Evolutionary conservation across 306 rosid genomes (phyloP).

Genomic region (Dryas alaskensis): DNA sequence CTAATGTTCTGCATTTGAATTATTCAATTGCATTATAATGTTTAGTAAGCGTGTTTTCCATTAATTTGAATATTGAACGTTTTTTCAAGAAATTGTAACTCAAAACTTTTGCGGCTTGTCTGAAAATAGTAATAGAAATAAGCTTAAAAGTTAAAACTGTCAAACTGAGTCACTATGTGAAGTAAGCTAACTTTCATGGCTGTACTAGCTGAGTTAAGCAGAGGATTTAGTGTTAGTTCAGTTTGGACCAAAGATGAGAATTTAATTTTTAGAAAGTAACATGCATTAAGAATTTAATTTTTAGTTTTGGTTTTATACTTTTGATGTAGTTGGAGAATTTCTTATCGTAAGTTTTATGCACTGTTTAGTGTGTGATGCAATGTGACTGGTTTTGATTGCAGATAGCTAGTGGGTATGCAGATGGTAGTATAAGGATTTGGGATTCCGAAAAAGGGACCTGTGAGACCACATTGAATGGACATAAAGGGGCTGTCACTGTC

Average conservation of each 20-base stretch:
- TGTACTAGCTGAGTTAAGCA: neutral
- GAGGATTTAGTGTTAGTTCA: neutral
- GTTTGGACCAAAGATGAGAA: neutral
- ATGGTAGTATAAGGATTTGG: slow-evolving; percentile 88
- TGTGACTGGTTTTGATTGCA: slow-evolving; percentile 32
- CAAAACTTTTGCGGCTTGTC: neutral
- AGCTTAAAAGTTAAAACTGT: neutral
- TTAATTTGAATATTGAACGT: neutral
- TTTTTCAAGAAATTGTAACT: neutral
- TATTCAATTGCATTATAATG: neutral
- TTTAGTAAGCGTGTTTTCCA: neutral
- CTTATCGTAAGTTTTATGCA: neutral
- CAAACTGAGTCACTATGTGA: neutral
- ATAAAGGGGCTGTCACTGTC: slow-evolving; percentile 81
- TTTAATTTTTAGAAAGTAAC: neutral
- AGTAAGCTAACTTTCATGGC: neutral
- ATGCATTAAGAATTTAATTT: neutral
- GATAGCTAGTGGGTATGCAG: slow-evolving; percentile 83
- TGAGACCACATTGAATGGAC: slow-evolving; percentile 88
- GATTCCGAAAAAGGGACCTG: slow-evolving; percentile 67
- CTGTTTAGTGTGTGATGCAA: neutral
- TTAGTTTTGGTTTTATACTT: neutral
- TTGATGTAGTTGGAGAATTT: neutral
- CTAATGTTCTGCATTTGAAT: too few relatives aligned
- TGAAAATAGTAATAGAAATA: neutral